Base-by-base conservation (phyloP, 352 stramenopile species). In the Phytophthora colocasiae region DNA sequence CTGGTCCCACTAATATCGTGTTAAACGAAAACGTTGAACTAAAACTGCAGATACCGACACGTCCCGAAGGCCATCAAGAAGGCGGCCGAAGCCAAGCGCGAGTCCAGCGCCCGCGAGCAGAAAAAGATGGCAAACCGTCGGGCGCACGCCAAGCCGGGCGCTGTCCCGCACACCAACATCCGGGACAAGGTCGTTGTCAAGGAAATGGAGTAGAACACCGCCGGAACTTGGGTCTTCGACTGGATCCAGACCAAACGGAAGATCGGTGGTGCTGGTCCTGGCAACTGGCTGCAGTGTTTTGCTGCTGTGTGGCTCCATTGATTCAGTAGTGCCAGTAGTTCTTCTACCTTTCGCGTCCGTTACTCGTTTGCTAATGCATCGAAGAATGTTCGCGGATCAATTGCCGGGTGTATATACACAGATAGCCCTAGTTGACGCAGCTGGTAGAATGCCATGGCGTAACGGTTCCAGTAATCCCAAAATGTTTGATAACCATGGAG, bases 41-140 rank as follows among this genome's bases (percentile, higher is more conserved):
- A 59, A 57, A 57, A 55, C 55, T 66, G 63, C 50, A 98, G 93
- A 56, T 83, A 98, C 56, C 85, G 97, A 49, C 96, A 99, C 63
- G 81, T 99, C 53, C 98, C 98, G 10, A 99, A 98, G 75, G 87
- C 97, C 51, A 98, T 99, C 75, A 98, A 98, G 77, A 99, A 99
- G 75, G 93, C 98, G 51, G 89, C 91, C 19, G 75, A 94, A 39
- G 87, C 90, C 64, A 93, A 97, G 71, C 83, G 86, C 70, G 81
- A 98, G 54, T 79, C 89, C 55, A 78, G 58, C 54, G 63, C 80
- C n/a, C 93, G 88, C 71, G 85, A 93, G 41, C 83, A 92, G 63
- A 80, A 92, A 56, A 98, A 98, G 80, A 81, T 83, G 50, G 85
- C 79, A 7, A 97, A 97, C 77, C 75, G 83, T 31, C 86, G 86